Percentiles rank a stretch among this genome's conserved stretches.
These are phyloP conservation scores for Entonaema liquescens DNA, from an alignment of 495 filamentous ascomycete genomes.

Conservation along the genomic window DNA sequence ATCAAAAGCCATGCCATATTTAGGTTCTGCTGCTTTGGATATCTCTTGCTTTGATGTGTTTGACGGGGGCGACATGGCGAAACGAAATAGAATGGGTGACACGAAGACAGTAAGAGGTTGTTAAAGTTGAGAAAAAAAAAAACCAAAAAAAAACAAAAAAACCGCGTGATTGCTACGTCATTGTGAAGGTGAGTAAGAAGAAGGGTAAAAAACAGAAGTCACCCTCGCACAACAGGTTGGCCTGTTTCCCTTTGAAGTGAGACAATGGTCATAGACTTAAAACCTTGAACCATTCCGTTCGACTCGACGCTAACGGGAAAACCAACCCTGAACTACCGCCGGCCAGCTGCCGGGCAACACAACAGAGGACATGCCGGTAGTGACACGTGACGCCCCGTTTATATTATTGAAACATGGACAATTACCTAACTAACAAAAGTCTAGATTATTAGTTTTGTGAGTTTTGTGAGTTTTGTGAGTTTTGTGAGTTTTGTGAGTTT, in stretches of 20 bases:
- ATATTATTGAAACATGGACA: slow-evolving; percentile 10
- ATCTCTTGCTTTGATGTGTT: slow-evolving; percentile 42
- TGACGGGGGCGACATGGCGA: slow-evolving; percentile 37
- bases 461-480: background rate
- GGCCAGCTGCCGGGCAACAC: slow-evolving; percentile 25
- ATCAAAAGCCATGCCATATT: slow-evolving; percentile 67
- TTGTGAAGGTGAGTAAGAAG: slow-evolving; percentile 11
- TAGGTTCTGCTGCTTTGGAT: slow-evolving; percentile 57
- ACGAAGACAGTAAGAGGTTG: slow-evolving; percentile 9
- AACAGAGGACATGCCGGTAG: slow-evolving; percentile 28
- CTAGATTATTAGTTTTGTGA: background rate
- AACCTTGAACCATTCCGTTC: slow-evolving; percentile 3
- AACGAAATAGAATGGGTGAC: slow-evolving; percentile 18
- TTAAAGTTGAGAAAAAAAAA: background rate
- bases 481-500: background rate
- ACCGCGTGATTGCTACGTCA: slow-evolving; percentile 38
- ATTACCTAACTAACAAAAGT: slow-evolving; percentile 9
- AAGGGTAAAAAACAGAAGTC: background rate
- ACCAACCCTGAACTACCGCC: slow-evolving; percentile 20
- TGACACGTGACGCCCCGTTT: slow-evolving; percentile 32
- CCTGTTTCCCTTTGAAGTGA: slow-evolving; percentile 26
- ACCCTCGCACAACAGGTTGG: slow-evolving; percentile 26
- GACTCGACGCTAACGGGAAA: slow-evolving; percentile 32
- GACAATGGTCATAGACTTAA: slow-evolving; percentile 20
- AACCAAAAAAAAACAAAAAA: background rate